Conservation (phyloP, 371 early-diverging fungal genomes). For the Mortierella sp. region DNA sequence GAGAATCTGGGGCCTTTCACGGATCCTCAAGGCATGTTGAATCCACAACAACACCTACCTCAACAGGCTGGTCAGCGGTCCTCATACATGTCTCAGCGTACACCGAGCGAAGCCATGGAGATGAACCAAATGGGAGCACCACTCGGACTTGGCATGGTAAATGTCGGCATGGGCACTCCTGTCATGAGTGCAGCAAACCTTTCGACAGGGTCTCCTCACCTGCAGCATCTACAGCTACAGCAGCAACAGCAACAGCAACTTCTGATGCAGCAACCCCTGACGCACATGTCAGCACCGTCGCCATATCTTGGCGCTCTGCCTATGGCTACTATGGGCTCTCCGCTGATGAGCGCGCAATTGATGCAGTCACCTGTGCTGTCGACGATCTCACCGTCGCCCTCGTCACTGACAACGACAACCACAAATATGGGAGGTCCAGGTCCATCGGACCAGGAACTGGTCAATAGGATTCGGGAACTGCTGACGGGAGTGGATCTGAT, state of each 20-base stretch:
- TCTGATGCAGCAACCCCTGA: slow-evolving; percentile 6
- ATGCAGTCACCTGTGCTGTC: slow-evolving; percentile 21
- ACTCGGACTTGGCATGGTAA: slow-evolving; percentile 29
- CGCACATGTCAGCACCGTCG: slow-evolving; percentile 7
- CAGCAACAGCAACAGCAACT: slow-evolving; percentile 28
- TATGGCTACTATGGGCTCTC: slow-evolving; percentile 23
- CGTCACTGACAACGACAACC: neutral
- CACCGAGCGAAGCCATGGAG: slow-evolving; percentile 26
- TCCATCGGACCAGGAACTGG: slow-evolving; percentile 84
- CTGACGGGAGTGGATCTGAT: slow-evolving; percentile 80
- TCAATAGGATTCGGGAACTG: slow-evolving; percentile 78
- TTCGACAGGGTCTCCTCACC: slow-evolving; percentile 16
- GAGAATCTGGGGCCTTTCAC: slow-evolving; percentile 21
- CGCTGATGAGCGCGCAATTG: slow-evolving; percentile 15
- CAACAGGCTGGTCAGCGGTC: slow-evolving; percentile 8
- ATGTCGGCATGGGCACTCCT: slow-evolving; percentile 15
- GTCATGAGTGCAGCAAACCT: slow-evolving; percentile 18
- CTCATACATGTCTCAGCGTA: slow-evolving; percentile 14
- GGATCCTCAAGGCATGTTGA: slow-evolving; percentile 32
- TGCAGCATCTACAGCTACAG: slow-evolving; percentile 30
- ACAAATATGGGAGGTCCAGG: slow-evolving; percentile 31
- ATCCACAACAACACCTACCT: slow-evolving; percentile 18
- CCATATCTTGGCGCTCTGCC: slow-evolving; percentile 4
- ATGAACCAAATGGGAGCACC: slow-evolving; percentile 37
- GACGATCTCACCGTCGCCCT: slow-evolving; percentile 15